phyloP scores from a whole-genome alignment of 2,329 filamentous ascomycete species.

The Cladosporium velox region DNA sequence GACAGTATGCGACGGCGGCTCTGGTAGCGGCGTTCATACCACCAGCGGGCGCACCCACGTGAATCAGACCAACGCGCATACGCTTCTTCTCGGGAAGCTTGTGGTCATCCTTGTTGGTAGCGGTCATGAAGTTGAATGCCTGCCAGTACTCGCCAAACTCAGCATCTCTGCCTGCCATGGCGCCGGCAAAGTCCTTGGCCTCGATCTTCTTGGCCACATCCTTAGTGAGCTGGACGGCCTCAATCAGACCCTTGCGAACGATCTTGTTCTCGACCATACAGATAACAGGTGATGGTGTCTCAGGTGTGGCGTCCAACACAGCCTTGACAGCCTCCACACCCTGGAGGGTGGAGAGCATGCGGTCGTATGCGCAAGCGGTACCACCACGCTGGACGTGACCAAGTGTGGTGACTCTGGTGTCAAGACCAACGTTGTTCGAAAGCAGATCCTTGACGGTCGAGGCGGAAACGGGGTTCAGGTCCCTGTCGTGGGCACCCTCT shows the following conservation, averaged over 20 bases:
- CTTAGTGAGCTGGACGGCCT: constrained; percentile 85
- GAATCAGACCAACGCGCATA: constrained; percentile 93
- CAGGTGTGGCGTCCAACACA: constrained; percentile 83
- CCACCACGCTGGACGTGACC: constrained; percentile 98
- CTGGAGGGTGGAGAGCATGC: constrained; percentile 88
- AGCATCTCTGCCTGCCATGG: constrained; percentile 85
- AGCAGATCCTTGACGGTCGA: constrained; percentile 83
- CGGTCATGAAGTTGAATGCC: constrained; percentile 88
- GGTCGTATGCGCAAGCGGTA: constrained; percentile 87
- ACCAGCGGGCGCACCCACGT: constrained; percentile 92
- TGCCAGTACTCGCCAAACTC: constrained; percentile 93
- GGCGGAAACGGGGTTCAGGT: constrained; percentile 81
- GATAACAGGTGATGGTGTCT: constrained; percentile 90
- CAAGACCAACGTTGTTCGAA: constrained; percentile 76
- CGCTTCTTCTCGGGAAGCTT: constrained; percentile 72
- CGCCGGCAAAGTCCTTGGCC: constrained; percentile 79
- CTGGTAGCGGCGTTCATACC: constrained; percentile 98
- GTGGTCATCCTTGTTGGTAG: constrained; percentile 70
- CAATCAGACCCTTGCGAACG: constrained; percentile 81
- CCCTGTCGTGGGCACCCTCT: constrained; percentile 84
- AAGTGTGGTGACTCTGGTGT: constrained; percentile 91
- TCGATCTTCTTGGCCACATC: constrained; percentile 80
- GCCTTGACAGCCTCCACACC: constrained; percentile 93
- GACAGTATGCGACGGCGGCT: constrained; percentile 88
- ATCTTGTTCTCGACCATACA: constrained; percentile 99